These are phyloP conservation scores for Rossbeevera mucosa DNA, from an alignment of 768 basidiomycete species.

Conservation along the genomic window DNA sequence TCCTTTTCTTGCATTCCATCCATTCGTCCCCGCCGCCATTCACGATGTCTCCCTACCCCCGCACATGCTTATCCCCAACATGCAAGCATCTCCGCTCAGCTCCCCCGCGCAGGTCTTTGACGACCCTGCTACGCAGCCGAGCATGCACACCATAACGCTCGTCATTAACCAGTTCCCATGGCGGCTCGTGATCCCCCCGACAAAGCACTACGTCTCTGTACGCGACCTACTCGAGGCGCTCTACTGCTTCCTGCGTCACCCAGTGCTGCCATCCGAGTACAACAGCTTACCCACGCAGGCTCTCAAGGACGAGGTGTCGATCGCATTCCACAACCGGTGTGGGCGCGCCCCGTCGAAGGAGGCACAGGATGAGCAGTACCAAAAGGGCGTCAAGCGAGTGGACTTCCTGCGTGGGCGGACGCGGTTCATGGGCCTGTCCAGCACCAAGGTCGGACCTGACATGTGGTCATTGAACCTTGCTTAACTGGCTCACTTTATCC, in stretches of 20 bases:
- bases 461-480: constrained; percentile 32
- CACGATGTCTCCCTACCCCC: constrained; percentile 22
- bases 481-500: constrained; percentile 17
- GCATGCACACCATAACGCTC: constrained; percentile 28
- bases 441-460: constrained; percentile 34
- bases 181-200: constrained; percentile 29
- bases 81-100: constrained; percentile 22
- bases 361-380: constrained; percentile 36
- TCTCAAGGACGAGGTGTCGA: constrained; percentile 34
- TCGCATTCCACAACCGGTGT: constrained; percentile 42
- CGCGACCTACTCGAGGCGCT: constrained; percentile 47
- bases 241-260: constrained; percentile 40
- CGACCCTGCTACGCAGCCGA: constrained; percentile 31
- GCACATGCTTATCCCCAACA: constrained; percentile 18
- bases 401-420: constrained; percentile 47
- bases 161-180: constrained; percentile 32
- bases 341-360: constrained; percentile 29
- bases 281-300: constrained; percentile 29
- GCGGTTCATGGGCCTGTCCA: constrained; percentile 45
- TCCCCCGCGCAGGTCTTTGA: constrained; percentile 23
- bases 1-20: constrained; percentile 29
- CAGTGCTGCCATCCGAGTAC: constrained; percentile 41
- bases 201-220: constrained; percentile 34
- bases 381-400: constrained; percentile 48
- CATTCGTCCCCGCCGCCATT: constrained; percentile 17